Conservation (phyloP, 371 early-diverging fungal genomes). For the Phascolomyces articulosus region DNA sequence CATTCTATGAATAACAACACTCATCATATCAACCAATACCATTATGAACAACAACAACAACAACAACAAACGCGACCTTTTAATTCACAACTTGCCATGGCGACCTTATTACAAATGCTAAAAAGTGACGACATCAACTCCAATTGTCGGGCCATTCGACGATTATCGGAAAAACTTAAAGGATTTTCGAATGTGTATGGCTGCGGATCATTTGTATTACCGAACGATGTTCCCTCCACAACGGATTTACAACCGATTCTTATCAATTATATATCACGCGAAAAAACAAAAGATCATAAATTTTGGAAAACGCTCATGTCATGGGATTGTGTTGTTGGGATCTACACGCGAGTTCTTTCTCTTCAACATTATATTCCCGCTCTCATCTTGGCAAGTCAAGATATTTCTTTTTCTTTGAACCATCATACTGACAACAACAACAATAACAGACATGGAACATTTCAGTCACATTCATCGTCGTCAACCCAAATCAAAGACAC, state of each 20-base stretch:
- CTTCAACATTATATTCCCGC: slow-evolving; percentile 25
- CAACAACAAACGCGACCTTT: neutral
- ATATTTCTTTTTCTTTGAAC: too few relatives aligned
- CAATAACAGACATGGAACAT: too few relatives aligned
- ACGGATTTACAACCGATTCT: slow-evolving; percentile 25
- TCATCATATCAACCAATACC: too few relatives aligned
- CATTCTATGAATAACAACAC: too few relatives aligned
- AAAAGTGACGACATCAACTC: slow-evolving; percentile 14
- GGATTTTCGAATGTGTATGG: neutral
- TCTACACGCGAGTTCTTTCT: slow-evolving; percentile 26
- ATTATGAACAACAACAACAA: neutral
- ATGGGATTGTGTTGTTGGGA: slow-evolving; percentile 36
- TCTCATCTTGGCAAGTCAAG: slow-evolving; percentile 1
- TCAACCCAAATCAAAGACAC: neutral
- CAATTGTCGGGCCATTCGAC: slow-evolving; percentile 21
- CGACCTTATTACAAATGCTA: slow-evolving; percentile 20
- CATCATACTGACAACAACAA: neutral
- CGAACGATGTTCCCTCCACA: slow-evolving; percentile 26
- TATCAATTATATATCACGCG: slow-evolving; percentile 14
- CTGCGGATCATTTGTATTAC: slow-evolving; percentile 4
- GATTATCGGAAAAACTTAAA: slow-evolving; percentile 16
- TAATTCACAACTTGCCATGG: neutral
- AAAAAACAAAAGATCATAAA: neutral
- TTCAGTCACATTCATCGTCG: too few relatives aligned
- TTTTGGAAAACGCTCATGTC: slow-evolving; percentile 31